Base-by-base conservation (phyloP, 2,329 filamentous ascomycete genomes). In the Colletotrichum tropicale region DNA sequence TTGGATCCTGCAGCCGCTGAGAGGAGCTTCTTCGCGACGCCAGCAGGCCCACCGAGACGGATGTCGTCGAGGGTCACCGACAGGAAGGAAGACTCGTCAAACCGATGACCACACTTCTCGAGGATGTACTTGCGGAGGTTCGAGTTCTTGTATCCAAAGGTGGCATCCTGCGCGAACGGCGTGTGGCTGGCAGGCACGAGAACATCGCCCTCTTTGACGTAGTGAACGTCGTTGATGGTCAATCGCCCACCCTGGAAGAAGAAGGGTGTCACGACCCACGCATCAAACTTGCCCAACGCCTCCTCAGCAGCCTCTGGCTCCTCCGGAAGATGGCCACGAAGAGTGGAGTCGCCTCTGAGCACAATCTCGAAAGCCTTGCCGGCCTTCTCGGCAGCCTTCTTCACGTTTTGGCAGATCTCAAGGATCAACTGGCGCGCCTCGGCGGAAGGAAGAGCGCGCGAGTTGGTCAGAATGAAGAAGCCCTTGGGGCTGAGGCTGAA, bases 381-480 rank as follows among this genome's bases (percentile, higher is more conserved):
- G 0, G 85, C 83, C 6, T 82, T 80, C 3, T 80, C 79, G 0
- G 88, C 87, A 0, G 89, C 90, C 10, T 81, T 70, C 24, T 86
- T 81, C 5, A 92, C 78, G 75, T 90, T 90, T 6, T 78, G 77
- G 77, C 89, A 91, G 66, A 92, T 91, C 24, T 87, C 86, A 9
- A 80, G 79, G 77, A 91, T 88, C 3, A 92, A 85, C 0, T 79
- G 76, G 18, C 85, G 82, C 1, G 90, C 90, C 58, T 87, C 85
- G 0, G 80, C 79, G 0, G 89, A 86, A 24, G 88, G 89, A 4
- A 92, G 81, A 1, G 91, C 90, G 6, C 90, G 88, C 5, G 89
- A 91, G 79, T 92, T 92, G 38, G 90, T 92, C 8, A 91, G 84
- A 77, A 92, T 91, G 83, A 92, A 92, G 85, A 92, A 92, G 21